phyloP scores from a whole-genome alignment of 2,329 filamentous ascomycete species.

The Fusarium tuaranense region DNA sequence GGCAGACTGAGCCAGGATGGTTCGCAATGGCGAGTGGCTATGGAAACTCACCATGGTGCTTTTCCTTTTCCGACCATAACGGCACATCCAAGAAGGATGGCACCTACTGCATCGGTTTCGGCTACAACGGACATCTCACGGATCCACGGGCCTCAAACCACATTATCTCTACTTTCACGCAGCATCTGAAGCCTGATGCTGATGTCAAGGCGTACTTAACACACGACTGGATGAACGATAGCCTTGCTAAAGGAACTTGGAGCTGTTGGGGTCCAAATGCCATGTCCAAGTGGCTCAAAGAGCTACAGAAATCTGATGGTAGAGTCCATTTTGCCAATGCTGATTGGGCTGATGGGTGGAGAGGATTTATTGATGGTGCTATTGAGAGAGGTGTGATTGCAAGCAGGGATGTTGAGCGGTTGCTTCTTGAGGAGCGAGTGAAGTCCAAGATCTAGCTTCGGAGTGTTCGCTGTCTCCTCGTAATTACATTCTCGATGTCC shows the following conservation, averaged over 20 bases:
- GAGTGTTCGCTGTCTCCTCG: background rate
- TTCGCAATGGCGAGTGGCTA: slow-evolving; percentile 21
- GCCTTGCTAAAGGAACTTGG: slow-evolving; percentile 27
- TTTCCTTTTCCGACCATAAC: slow-evolving; percentile 36
- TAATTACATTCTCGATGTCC: background rate
- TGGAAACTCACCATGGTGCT: slow-evolving; percentile 15
- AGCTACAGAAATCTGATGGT: slow-evolving; percentile 27
- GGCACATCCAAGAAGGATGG: slow-evolving; percentile 14
- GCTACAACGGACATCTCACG: slow-evolving; percentile 8
- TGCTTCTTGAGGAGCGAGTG: background rate
- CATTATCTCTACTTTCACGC: slow-evolving; percentile 10
- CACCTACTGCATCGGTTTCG: slow-evolving; percentile 36
- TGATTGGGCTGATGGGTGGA: slow-evolving; percentile 41
- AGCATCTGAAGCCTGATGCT: slow-evolving; percentile 9
- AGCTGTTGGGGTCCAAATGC: slow-evolving; percentile 30
- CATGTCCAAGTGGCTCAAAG: slow-evolving; percentile 16
- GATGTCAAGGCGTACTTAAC: slow-evolving; percentile 33
- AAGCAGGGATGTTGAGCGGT: background rate
- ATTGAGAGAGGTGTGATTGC: slow-evolving; percentile 30
- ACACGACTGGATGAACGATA: slow-evolving; percentile 37
- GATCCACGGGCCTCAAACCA: background rate
- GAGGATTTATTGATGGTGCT: slow-evolving; percentile 40
- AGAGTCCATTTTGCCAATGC: slow-evolving; percentile 35
- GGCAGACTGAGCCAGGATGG: slow-evolving; percentile 5
- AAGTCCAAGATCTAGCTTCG: background rate